Evolutionary conservation across 306 rosid genomes (phyloP).

Genomic region (Spatholobus suberectus): DNA sequence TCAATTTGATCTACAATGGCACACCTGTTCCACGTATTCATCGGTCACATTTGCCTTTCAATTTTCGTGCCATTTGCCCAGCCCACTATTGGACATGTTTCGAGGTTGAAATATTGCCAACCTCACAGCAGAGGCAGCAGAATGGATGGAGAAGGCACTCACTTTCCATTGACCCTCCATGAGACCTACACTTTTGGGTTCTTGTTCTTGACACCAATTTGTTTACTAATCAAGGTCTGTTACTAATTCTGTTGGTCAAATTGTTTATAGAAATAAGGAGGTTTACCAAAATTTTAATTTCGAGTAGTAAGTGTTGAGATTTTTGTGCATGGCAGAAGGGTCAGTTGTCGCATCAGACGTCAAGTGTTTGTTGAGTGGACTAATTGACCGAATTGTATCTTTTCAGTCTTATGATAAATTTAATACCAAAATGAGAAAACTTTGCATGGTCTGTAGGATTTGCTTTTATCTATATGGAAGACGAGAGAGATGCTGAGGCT

Average conservation of each 20-base stretch:
- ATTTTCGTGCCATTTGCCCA: constrained; percentile 81
- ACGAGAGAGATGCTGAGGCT: constrained; percentile 96
- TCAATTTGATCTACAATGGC: constrained; percentile 80
- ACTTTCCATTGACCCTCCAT: constrained; percentile 84
- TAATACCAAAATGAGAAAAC: neutral
- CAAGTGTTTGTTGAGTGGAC: constrained; percentile 50
- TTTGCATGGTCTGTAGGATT: constrained; percentile 67
- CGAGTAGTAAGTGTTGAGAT: constrained; percentile 53
- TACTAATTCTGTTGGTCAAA: constrained; percentile 84
- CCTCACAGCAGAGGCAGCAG: constrained; percentile 88
- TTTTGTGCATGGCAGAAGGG: constrained; percentile 58
- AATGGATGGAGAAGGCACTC: constrained; percentile 81
- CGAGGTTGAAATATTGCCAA: constrained; percentile 75
- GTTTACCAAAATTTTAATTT: constrained; percentile 62
- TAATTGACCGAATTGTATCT: constrained; percentile 32
- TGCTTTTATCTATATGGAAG: constrained; percentile 98
- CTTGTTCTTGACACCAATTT: constrained; percentile 93
- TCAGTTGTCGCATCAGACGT: constrained; percentile 41
- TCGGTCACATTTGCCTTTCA: constrained; percentile 79
- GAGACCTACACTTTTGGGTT: constrained; percentile 96
- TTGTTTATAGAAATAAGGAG: constrained; percentile 75
- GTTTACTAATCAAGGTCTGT: constrained; percentile 95
- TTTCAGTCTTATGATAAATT: constrained; percentile 1
- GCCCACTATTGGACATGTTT: constrained; percentile 81
- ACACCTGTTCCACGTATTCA: constrained; percentile 75